Evolutionary conservation across 805 yeast genomes (phyloP), one percentile per base, ranked within the genome.

Genomic region (Saturnispora galanensis): DNA sequence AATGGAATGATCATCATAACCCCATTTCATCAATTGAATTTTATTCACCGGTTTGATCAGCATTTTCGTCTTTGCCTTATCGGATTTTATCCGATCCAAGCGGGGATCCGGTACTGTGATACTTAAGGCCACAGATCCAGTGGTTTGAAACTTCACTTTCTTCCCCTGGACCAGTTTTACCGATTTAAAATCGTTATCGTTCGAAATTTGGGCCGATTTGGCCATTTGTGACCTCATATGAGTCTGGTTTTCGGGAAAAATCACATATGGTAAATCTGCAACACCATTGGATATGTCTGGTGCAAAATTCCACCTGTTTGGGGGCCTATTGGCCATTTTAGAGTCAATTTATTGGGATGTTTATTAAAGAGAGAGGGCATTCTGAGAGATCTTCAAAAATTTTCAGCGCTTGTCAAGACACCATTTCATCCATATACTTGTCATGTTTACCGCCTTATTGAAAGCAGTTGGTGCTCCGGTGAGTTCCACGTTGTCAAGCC

Each of bases 1-100:
- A 10, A 85, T 57, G 0, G 94, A 84, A 54, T 81, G 69, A 47
- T 78, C 71, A 58, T 87, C 95, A 57, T 71, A 84, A 66, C 8
- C 36, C 46, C 46, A 43, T 38, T 33, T 43, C 7, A 43, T 38
- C 17, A 4, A 66, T 53, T 33, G 51, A 40, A 43, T 18, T 10
- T 32, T 42, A 5, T 31, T 18, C 17, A 34, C 13, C 6, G 41
- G 33, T 26, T 15, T 38, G 3, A 15, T 29, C 21, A 18, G 30
- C 21, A 31, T 17, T 42, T 31, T 36, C 10, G 31, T 10, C 13
- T 28, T 16, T 6, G 41, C 35, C 31, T 42, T 42, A 5, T 42
- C 41, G 3, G 37, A 31, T 12, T 17, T 29, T 4, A n/a, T 10
- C 21, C 12, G 3, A 28, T 43, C 38, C 17, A 38, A 31, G 2